phyloP scores from a whole-genome alignment of 306 rosid genomes.

The Senna siamea region DNA sequence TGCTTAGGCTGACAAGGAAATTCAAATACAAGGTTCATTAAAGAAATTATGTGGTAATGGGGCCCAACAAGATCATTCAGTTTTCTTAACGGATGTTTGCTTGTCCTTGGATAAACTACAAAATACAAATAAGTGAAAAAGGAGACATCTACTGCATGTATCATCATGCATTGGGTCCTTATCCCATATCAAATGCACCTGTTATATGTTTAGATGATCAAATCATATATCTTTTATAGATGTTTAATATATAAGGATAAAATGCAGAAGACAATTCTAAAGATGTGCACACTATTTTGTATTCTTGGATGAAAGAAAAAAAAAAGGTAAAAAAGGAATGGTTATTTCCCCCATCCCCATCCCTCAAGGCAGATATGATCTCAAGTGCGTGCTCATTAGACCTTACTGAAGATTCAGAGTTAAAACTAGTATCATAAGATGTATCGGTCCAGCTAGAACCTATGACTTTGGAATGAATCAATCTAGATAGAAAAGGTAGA shows the following conservation, averaged over 20 bases:
- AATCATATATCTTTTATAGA: neutral
- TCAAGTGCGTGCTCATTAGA: neutral
- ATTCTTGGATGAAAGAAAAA: neutral
- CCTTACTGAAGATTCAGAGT: neutral
- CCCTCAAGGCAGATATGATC: neutral
- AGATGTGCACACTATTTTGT: neutral
- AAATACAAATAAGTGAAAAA: neutral
- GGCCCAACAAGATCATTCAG: neutral
- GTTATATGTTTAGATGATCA: neutral
- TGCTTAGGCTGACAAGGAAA: slow-evolving; percentile 3
- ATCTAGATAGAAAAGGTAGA: slow-evolving; percentile 30
- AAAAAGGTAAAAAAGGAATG: neutral
- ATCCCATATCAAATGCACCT: slow-evolving; percentile 2
- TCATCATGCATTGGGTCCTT: slow-evolving; percentile 16
- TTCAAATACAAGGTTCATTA: neutral
- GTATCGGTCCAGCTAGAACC: slow-evolving; percentile 3
- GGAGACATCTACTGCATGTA: neutral
- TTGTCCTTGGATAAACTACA: neutral
- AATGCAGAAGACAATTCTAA: neutral
- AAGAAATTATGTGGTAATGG: neutral
- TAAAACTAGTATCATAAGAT: neutral
- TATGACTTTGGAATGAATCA: slow-evolving; percentile 17
- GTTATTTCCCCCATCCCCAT: neutral
- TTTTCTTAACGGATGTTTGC: neutral
- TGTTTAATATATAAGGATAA: neutral